Conservation (phyloP, 768 basidiomycete species). For the Tremella fuciformis region DNA sequence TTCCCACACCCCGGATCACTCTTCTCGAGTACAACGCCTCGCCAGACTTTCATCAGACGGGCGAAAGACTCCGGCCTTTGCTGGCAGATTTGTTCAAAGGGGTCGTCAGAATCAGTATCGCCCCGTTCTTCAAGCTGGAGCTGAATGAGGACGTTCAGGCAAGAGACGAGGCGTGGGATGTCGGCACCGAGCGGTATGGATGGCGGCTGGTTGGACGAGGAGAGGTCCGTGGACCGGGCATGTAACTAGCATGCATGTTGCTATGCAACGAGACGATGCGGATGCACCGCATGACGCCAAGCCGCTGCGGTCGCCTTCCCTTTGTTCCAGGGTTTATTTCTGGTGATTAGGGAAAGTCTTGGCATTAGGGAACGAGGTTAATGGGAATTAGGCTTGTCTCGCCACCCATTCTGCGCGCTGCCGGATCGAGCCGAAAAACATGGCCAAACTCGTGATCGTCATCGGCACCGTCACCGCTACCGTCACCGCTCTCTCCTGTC, state of each 20-base stretch:
- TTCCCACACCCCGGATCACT: constrained; percentile 56
- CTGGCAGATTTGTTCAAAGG: constrained; percentile 74
- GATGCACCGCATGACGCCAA: too few relatives aligned
- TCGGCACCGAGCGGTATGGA: constrained; percentile 34
- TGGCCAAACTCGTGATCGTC: constrained; percentile 3
- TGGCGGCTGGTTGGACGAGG: constrained; percentile 39
- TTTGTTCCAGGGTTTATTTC: too few relatives aligned
- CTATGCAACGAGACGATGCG: too few relatives aligned
- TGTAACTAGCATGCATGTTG: too few relatives aligned
- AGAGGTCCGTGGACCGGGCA: constrained; percentile 17
- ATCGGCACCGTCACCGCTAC: neutral
- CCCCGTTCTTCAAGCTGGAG: constrained; percentile 58
- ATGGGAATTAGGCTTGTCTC: too few relatives aligned
- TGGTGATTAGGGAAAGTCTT: too few relatives aligned
- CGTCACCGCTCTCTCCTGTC: constrained; percentile 3
- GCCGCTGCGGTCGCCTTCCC: too few relatives aligned
- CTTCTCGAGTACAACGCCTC: constrained; percentile 91
- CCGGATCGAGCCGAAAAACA: neutral
- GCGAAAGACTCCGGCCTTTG: constrained; percentile 73
- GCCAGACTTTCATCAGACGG: constrained; percentile 92
- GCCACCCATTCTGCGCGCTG: too few relatives aligned
- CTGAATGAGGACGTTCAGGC: constrained; percentile 8
- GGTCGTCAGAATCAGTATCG: constrained; percentile 66
- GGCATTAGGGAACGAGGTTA: too few relatives aligned
- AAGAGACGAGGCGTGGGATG: constrained; percentile 18